phyloP scores from a whole-genome alignment of 2,329 filamentous ascomycete species.

The Dryadomyces quercus-mongolicae region DNA sequence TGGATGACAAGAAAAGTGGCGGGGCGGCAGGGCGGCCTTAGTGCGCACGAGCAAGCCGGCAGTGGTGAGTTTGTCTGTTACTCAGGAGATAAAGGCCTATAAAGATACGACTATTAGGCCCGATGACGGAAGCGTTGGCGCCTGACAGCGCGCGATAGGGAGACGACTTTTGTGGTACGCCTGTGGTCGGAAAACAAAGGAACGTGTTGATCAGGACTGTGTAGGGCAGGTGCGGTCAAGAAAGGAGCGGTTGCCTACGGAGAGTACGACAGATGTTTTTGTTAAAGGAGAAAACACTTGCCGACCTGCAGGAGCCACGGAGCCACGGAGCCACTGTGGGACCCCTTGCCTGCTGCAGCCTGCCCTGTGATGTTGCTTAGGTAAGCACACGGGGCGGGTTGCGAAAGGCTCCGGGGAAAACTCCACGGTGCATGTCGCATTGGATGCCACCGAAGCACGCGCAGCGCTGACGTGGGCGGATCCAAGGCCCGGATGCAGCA shows the following conservation, averaged over 20 bases:
- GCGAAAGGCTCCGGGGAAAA: no score
- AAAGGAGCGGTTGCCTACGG: not conserved
- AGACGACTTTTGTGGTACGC: not conserved
- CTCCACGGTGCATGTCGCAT: no score
- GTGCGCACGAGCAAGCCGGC: not conserved
- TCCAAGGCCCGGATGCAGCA: no score
- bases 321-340: not conserved
- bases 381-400: no score
- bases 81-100: not conserved
- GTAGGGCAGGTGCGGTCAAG: not conserved
- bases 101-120: not conserved
- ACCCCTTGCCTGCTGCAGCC: not conserved
- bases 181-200: not conserved
- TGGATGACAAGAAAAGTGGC: slow-evolving; percentile 3
- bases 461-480: no score
- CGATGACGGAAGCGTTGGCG: slow-evolving; percentile 4
- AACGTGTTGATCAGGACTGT: not conserved
- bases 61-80: not conserved
- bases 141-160: not conserved
- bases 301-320: not conserved
- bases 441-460: no score
- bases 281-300: no score
- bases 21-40: not conserved
- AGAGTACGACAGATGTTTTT: no score
- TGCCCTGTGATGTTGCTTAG: no score